phyloP scores from a whole-genome alignment of 2,329 filamentous ascomycete species.

The Rugonectria rugulosa region DNA sequence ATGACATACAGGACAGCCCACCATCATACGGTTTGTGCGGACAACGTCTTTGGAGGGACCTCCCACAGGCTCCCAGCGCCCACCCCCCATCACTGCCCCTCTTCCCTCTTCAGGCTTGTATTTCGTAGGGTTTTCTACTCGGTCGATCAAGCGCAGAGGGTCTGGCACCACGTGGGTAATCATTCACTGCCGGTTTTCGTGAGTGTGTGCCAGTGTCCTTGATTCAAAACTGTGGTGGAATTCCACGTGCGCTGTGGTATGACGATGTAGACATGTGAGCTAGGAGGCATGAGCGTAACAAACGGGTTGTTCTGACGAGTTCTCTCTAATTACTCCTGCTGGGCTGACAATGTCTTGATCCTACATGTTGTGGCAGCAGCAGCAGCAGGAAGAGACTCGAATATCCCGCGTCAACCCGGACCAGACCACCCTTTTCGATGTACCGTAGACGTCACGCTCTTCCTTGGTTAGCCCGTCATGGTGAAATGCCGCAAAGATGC shows the following conservation, averaged over 20 bases:
- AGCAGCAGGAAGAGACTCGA: constrained; percentile 21
- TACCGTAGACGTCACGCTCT: constrained; percentile 1
- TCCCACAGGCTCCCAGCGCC: constrained; percentile 12
- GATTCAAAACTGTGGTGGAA: neutral
- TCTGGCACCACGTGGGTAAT: constrained; percentile 35
- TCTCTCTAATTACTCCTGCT: neutral
- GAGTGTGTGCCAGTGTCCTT: neutral
- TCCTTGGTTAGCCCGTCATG: neutral
- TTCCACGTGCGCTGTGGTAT: constrained; percentile 15
- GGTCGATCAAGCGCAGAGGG: constrained; percentile 30
- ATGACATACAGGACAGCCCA: constrained; percentile 34
- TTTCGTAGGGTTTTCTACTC: constrained; percentile 11
- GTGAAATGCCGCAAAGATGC: constrained; percentile 21
- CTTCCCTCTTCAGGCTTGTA: constrained; percentile 3
- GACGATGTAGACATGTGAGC: constrained; percentile 15
- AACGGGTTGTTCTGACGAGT: neutral
- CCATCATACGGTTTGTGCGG: constrained; percentile 37
- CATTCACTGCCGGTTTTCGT: constrained; percentile 22
- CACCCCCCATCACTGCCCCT: constrained; percentile 19
- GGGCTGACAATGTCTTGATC: constrained; percentile 22
- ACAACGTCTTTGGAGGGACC: constrained; percentile 11
- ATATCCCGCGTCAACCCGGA: constrained; percentile 32
- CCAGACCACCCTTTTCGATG: constrained; percentile 9
- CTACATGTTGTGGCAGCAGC: no score
- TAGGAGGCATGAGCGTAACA: neutral